Conservation (phyloP, 2,329 filamentous ascomycete genomes). For the Pseudogymnoascus sp. region DNA sequence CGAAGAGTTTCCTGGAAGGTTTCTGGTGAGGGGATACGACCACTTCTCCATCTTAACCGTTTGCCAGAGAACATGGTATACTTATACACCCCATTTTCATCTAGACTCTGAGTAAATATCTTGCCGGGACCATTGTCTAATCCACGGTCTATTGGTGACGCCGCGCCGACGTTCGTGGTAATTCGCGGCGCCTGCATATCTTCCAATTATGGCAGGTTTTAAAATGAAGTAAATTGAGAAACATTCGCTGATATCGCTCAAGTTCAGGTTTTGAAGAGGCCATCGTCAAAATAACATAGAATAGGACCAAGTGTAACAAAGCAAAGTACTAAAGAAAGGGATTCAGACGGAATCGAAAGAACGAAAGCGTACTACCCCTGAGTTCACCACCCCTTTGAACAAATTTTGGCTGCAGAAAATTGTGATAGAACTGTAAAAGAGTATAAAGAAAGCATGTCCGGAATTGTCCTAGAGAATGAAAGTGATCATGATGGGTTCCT, state of each 20-base stretch:
- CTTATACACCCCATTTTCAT: not conserved
- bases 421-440: not conserved
- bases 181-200: not conserved
- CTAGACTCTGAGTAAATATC: not conserved
- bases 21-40: not conserved
- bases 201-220: not conserved
- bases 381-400: not conserved
- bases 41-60: not conserved
- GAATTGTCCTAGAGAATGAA: not conserved
- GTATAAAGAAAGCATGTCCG: slow-evolving; percentile 4
- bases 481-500: not conserved
- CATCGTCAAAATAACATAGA: slow-evolving; percentile 7
- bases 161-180: not conserved
- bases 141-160: not conserved
- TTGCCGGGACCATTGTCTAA: not conserved
- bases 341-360: not conserved
- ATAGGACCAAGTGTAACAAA: slow-evolving; percentile 3
- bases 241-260: not conserved
- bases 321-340: not conserved
- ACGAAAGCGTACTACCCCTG: not conserved
- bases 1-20: not conserved
- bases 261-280: not conserved
- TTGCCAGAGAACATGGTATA: not conserved
- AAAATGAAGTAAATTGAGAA: not conserved
- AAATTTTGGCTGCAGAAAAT: not conserved